Conservation (phyloP, 1,284 basidiomycete species). For the Sutorius eximius region DNA sequence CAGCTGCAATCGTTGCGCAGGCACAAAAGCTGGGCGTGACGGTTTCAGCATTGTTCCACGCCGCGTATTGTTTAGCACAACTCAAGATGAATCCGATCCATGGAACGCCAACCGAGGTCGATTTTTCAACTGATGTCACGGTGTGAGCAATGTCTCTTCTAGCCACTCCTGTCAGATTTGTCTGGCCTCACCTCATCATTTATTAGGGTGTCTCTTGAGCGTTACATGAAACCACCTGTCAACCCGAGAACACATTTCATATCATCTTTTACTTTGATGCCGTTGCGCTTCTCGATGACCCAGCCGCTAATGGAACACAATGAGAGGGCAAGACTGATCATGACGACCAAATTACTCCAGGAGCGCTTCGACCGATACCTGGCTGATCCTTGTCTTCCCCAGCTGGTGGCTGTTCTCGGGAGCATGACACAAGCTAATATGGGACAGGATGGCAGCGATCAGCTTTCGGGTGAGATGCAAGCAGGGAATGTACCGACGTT, state of each 20-base stretch:
- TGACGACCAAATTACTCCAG: conserved; percentile 11
- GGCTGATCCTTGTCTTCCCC: conserved; percentile 17
- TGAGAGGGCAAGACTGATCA: conserved; percentile 18
- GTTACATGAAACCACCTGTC: conserved; percentile 21
- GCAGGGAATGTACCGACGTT: neutral
- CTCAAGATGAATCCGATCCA: conserved; percentile 23
- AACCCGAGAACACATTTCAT: conserved; percentile 21
- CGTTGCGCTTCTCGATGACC: conserved; percentile 21
- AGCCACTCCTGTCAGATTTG: too few relatives aligned
- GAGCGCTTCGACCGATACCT: conserved; percentile 19
- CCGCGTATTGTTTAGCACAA: conserved; percentile 22
- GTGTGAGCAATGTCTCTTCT: conserved; percentile 9
- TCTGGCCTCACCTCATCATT: neutral
- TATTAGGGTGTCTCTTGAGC: conserved; percentile 20
- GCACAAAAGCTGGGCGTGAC: conserved; percentile 19
- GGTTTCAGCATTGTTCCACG: conserved; percentile 19
- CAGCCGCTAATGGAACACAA: conserved; percentile 4
- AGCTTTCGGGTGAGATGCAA: neutral
- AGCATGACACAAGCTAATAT: neutral
- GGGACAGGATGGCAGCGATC: too few relatives aligned
- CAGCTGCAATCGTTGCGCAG: conserved; percentile 9
- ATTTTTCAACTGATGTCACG: conserved; percentile 15
- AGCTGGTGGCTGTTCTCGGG: neutral
- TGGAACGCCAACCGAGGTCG: conserved; percentile 14
- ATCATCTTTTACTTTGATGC: conserved; percentile 13